phyloP scores from a whole-genome alignment of 768 basidiomycete species.

The Boletus vermiculosoides region DNA sequence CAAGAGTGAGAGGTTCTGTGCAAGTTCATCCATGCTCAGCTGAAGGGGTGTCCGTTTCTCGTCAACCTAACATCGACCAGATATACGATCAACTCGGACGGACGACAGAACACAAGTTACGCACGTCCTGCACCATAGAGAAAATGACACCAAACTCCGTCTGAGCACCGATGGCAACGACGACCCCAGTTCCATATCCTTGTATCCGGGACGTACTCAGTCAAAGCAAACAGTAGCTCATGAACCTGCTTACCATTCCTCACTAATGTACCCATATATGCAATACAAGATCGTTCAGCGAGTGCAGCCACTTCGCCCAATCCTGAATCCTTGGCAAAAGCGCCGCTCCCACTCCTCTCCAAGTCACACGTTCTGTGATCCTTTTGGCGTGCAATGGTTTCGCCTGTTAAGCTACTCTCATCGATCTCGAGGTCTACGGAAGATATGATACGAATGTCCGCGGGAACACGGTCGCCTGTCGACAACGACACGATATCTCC shows the following conservation, averaged over 20 bases:
- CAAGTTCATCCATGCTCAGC: constrained; percentile 93
- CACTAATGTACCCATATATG: constrained; percentile 95
- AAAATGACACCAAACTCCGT: constrained; percentile 98
- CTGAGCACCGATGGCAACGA: constrained; percentile 79
- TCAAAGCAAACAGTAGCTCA: background rate
- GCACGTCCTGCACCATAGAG: constrained; percentile 95
- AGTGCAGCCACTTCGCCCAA: constrained; percentile 50
- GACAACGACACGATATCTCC: constrained; percentile 88
- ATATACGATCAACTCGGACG: background rate
- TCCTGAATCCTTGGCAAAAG: constrained; percentile 33
- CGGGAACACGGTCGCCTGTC: constrained; percentile 92
- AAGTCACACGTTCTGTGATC: constrained; percentile 51
- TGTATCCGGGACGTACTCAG: constrained; percentile 2
- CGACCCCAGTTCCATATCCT: constrained; percentile 84
- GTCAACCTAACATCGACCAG: constrained; percentile 47
- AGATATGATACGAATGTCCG: constrained; percentile 83
- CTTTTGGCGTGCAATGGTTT: constrained; percentile 81
- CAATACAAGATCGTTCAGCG: constrained; percentile 84
- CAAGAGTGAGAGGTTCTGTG: constrained; percentile 83
- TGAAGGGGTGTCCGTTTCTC: constrained; percentile 93
- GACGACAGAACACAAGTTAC: constrained; percentile 13
- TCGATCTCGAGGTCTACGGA: constrained; percentile 90
- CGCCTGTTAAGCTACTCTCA: constrained; percentile 93
- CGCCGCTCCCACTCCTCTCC: constrained; percentile 25
- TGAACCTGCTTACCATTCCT: constrained; percentile 63